Conservation (phyloP, 139 green algal species). For the Chlamydomonas applanata region DNA sequence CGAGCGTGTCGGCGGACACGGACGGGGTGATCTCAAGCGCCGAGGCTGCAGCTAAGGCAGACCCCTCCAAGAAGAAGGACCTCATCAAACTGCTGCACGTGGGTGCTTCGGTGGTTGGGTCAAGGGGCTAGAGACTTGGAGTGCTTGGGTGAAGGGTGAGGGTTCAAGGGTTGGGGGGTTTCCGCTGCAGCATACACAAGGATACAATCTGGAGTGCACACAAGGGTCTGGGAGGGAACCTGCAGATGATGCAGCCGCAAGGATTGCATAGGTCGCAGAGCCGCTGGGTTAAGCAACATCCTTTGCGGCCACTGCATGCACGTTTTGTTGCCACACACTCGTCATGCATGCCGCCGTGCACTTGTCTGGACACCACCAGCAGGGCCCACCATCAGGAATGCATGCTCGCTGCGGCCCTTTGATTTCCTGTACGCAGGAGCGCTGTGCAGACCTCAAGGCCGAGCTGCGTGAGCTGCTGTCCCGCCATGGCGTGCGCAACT, state of each 20-base stretch:
- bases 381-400: too few relatives aligned
- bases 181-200: too few relatives aligned
- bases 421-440: constrained; percentile 26
- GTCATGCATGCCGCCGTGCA: too few relatives aligned
- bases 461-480: constrained; percentile 75
- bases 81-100: constrained; percentile 52
- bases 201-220: too few relatives aligned
- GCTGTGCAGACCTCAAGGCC: constrained; percentile 65
- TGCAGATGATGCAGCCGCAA: too few relatives aligned
- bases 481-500: constrained; percentile 57
- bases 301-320: too few relatives aligned
- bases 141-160: not conserved
- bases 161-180: not conserved
- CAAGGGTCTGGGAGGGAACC: too few relatives aligned
- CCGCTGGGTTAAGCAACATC: too few relatives aligned
- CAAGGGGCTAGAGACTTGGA: not conserved
- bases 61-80: constrained; percentile 41
- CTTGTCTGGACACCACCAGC: too few relatives aligned
- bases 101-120: not conserved
- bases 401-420: too few relatives aligned
- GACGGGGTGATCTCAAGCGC: constrained; percentile 51
- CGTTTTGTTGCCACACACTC: too few relatives aligned
- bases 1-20: constrained; percentile 52
- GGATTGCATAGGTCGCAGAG: too few relatives aligned
- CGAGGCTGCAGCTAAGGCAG: constrained; percentile 41